These are phyloP conservation scores for Collybiopsis confluens DNA, from an alignment of 768 basidiomycete genomes.

Conservation along the genomic window DNA sequence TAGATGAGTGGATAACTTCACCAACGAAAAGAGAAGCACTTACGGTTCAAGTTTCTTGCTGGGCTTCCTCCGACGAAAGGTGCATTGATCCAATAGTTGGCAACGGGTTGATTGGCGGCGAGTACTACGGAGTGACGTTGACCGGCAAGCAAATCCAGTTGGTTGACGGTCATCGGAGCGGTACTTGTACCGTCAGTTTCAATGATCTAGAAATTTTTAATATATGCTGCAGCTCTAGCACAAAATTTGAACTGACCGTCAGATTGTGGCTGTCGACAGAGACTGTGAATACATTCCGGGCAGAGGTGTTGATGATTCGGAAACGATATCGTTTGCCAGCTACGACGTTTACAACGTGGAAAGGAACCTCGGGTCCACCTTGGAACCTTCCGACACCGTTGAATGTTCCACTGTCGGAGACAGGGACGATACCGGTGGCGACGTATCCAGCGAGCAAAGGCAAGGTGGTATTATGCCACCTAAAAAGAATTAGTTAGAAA, in stretches of 20 bases:
- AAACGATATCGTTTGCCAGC: constrained; percentile 35
- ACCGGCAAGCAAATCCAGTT: constrained; percentile 7
- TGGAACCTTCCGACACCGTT: constrained; percentile 31
- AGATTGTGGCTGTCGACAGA: constrained; percentile 34
- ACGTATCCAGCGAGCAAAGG: constrained; percentile 20
- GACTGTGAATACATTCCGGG: constrained; percentile 31
- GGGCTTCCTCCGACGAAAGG: constrained; percentile 28
- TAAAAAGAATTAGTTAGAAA: too few relatives aligned
- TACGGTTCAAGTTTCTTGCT: constrained; percentile 27
- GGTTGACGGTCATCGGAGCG: not conserved
- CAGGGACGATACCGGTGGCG: constrained; percentile 22
- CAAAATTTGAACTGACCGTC: constrained; percentile 24
- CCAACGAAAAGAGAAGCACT: not conserved
- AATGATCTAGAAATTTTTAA: constrained; percentile 23
- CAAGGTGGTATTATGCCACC: constrained; percentile 29
- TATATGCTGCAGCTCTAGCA: constrained; percentile 12
- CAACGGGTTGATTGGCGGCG: constrained; percentile 37
- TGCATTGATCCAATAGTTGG: constrained; percentile 44
- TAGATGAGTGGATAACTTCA: not conserved
- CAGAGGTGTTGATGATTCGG: constrained; percentile 42
- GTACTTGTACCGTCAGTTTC: constrained; percentile 36
- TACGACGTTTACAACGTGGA: constrained; percentile 24
- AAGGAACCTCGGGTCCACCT: constrained; percentile 28
- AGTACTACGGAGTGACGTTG: constrained; percentile 22
- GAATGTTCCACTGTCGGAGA: constrained; percentile 27